phyloP scores from a whole-genome alignment of 2,329 filamentous ascomycete species.

The Coniochaeta prunicola region DNA sequence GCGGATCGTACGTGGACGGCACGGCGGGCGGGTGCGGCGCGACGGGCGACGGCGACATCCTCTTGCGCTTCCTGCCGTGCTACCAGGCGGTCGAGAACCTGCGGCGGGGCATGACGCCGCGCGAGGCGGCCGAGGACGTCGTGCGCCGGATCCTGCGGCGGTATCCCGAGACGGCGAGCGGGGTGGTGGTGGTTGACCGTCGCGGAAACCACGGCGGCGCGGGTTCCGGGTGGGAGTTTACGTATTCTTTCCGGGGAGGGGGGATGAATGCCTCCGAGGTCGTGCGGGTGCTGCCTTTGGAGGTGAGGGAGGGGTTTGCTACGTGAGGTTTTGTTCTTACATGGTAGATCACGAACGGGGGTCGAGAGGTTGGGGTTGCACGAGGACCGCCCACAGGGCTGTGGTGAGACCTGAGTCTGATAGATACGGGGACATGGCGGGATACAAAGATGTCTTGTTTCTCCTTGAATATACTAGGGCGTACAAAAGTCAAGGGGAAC shows the following conservation, averaged over 20 bases:
- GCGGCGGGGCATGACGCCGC: slow-evolving; percentile 38
- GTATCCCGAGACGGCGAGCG: slow-evolving; percentile 37
- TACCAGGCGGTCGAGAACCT: slow-evolving; percentile 50
- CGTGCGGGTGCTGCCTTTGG: slow-evolving; percentile 30
- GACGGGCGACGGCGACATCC: slow-evolving; percentile 49
- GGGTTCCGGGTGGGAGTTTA: slow-evolving; percentile 47
- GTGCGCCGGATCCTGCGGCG: slow-evolving; percentile 40
- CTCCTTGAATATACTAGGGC: too few species aligned
- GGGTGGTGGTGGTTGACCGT: slow-evolving; percentile 42
- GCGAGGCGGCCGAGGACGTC: slow-evolving; percentile 41
- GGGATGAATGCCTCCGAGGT: slow-evolving; percentile 37
- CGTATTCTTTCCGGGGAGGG: slow-evolving; percentile 41
- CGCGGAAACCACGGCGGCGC: slow-evolving; percentile 42
- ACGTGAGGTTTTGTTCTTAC: too few species aligned
- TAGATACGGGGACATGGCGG: neutral
- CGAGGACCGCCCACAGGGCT: neutral
- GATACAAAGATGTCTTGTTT: too few species aligned
- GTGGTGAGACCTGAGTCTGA: neutral
- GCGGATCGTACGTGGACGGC: slow-evolving; percentile 46
- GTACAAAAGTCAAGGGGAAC: too few species aligned
- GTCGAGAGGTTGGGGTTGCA: too few species aligned
- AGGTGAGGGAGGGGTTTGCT: neutral
- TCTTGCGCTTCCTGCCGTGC: slow-evolving; percentile 51
- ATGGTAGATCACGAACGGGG: too few species aligned
- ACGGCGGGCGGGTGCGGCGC: slow-evolving; percentile 48